Base-by-base conservation (phyloP, 441 rosid species). In the Populus hybrid region DNA sequence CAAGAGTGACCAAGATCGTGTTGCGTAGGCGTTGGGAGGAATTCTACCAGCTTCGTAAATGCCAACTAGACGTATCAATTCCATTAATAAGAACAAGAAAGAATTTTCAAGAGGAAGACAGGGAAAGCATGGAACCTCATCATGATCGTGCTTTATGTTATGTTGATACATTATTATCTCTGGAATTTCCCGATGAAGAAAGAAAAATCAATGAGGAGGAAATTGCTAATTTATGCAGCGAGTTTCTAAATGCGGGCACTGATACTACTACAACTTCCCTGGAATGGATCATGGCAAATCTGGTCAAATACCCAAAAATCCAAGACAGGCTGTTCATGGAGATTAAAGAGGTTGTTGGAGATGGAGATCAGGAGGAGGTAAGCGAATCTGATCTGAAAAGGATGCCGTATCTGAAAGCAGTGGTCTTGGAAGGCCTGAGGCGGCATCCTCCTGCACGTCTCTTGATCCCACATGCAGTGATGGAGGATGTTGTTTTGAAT, bases 271-370 rank as follows among this genome's bases (percentile, higher is more conserved):
- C 82, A 1, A 75, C 78, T 2, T 68, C 75, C 32, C 12, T 81
- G 50, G 64, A 75, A 46, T 80, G 82, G 82, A 75, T 80, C 34
- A 80, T 80, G 76, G 82, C 83, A 11, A 81, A 81, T 73, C 24
- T 77, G 63, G 83, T 81, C 18, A 81, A 81, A 50, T 46, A 77
- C 61, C 83, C 80, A 23, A 3, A 77, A 21, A 65, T 79, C 30
- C 82, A 79, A 61, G 75, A 74, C 26, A 79, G 70, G 34, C 9
- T 79, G 6, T 75, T 40, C 68, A 46, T 28, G 71, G 82, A 79
- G 36, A 79, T 79, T 6, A 79, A 75, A 63, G 59, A 53, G 26
- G 75, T 79, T 5, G 67, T 70, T 3, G 16, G 10, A 14, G 4
- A 34, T 28, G 76, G 67, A 69, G 70, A 53, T 40, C 50, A 24